phyloP scores from a whole-genome alignment of 331 rosid genomes.

The Spiraea crenata region DNA sequence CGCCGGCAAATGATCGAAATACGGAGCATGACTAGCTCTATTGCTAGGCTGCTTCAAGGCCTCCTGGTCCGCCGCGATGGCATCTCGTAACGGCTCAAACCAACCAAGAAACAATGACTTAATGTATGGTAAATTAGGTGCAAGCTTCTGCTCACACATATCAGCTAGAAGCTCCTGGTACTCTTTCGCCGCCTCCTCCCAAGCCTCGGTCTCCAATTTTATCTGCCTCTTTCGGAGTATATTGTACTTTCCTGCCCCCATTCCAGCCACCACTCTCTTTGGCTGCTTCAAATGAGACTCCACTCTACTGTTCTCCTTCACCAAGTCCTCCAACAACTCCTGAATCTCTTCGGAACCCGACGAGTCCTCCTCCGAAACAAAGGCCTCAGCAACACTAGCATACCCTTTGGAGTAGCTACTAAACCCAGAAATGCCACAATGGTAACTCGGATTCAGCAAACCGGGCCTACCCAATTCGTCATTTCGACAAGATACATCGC shows the following conservation, averaged over 20 bases:
- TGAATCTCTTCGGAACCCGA: constrained; percentile 58
- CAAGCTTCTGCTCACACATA: constrained; percentile 86
- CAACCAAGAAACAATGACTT: constrained; percentile 88
- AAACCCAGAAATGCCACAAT: constrained; percentile 25
- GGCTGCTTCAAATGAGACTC: constrained; percentile 31
- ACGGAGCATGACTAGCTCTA: constrained; percentile 45
- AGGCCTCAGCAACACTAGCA: constrained; percentile 71
- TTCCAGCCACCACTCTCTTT: constrained; percentile 36
- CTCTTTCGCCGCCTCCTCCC: constrained; percentile 82
- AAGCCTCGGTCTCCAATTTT: constrained; percentile 81
- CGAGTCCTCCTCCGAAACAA: constrained; percentile 66
- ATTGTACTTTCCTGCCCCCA: constrained; percentile 37
- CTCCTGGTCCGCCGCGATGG: constrained; percentile 63
- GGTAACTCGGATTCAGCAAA: constrained; percentile 23
- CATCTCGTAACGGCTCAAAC: constrained; percentile 80
- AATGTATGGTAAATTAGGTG: constrained; percentile 84
- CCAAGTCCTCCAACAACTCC: constrained; percentile 41
- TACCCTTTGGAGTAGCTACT: constrained; percentile 32
- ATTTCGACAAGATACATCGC: constrained; percentile 16
- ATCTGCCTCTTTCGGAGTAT: constrained; percentile 62
- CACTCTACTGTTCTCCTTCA: constrained; percentile 26
- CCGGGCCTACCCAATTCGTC: constrained; percentile 33
- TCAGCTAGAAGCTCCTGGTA: constrained; percentile 70
- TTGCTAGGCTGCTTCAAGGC: constrained; percentile 12
- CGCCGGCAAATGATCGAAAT: constrained; percentile 51